Base-by-base conservation (phyloP, 2,329 filamentous ascomycete species). In the Sordariomycetes sp. region DNA sequence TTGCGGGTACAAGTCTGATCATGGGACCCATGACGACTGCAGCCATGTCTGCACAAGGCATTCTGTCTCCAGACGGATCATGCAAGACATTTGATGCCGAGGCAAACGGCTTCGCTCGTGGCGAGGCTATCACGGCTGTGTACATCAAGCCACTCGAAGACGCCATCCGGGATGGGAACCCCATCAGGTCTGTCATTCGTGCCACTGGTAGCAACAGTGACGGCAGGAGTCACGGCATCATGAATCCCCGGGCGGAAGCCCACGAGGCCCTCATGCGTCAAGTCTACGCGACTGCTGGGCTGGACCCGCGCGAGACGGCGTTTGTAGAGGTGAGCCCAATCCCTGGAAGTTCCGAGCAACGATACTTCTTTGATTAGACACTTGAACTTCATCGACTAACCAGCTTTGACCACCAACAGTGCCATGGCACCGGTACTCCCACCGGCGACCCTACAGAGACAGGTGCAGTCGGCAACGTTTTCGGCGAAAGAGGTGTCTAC, bases 81-180 rank as follows among this genome's bases (percentile, higher is more conserved):
- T 81, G 75, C 17, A 74, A 73, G 53, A 77, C 78, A 32, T 62
- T 64, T 36, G 60, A 69, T 61, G 60, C 66, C 59, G 54, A 64
- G 57, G 52, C 65, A 62, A 61, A 34, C 48, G 84, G 84, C 0
- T 87, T 83, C 61, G 81, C 76, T 0, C 75, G 82, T 10, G 83
- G 80, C 8, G 82, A 86, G 61, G 82, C 80, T 3, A 74, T 76
- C 22, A 78, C 71, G 8, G 71, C 77, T 54, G 62, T 86, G 2
- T 64, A 84, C 12, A 64, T 86, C 17, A 85, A 85, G 67, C 74
- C 73, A 1, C 69, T 85, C 0, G 72, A 75, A 34, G 72, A 78
- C 58, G 82, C 82, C 2, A 64, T 82, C 28, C 68, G 65, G 50
- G 80, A 81, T 59, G 77, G 77, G 24, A 80, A 85, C n/a, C n/a